Evolutionary conservation across 306 rosid species (phyloP).

Genomic region (Cicer bijugum): DNA sequence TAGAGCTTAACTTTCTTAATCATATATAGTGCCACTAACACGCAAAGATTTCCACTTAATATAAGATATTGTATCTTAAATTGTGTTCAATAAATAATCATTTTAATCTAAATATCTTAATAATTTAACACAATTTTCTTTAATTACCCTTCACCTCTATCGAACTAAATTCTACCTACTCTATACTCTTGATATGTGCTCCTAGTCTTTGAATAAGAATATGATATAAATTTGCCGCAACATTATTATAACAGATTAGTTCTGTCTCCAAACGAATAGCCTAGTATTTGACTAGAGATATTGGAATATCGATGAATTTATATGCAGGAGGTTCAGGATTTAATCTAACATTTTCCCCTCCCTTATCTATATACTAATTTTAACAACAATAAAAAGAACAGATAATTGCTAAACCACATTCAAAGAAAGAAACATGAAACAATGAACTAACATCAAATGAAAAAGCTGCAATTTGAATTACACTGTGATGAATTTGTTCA

Average conservation of each 20-base stretch:
- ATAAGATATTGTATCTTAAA: not conserved
- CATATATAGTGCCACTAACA: not conserved
- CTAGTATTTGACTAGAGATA: too few species aligned
- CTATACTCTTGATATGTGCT: not conserved
- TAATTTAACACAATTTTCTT: slow-evolving; percentile 7
- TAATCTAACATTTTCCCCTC: too few species aligned
- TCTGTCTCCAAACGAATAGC: too few species aligned
- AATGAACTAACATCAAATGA: slow-evolving; percentile 11
- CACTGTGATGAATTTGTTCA: slow-evolving; percentile 30
- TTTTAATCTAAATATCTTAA: not conserved
- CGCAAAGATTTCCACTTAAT: not conserved
- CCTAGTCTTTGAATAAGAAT: not conserved
- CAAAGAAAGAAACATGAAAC: slow-evolving; percentile 19
- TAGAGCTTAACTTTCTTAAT: too few species aligned
- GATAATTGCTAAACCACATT: slow-evolving; percentile 19
- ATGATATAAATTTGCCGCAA: not conserved
- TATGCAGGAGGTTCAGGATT: too few species aligned
- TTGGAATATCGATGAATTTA: too few species aligned
- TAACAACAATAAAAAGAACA: not conserved
- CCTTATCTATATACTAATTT: too few species aligned
- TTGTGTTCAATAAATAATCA: not conserved
- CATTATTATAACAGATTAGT: not conserved
- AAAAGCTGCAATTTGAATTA: slow-evolving; percentile 43
- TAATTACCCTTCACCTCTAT: not conserved
- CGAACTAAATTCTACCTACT: not conserved